Evolutionary conservation across 192 early-diverging fungal genomes (phyloP).

Genomic region (Ambispora gerdemannii): DNA sequence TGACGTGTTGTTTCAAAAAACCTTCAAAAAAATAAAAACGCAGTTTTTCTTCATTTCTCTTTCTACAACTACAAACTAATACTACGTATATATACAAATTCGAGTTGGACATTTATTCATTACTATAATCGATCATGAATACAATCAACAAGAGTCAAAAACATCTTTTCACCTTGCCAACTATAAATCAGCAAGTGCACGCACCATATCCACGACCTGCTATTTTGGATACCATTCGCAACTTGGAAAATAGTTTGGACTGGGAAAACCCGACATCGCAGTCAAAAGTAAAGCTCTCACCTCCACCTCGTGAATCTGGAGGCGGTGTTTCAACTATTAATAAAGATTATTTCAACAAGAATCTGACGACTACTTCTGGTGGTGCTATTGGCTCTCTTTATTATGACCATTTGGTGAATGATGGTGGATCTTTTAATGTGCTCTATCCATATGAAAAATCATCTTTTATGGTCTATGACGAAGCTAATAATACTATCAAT

Average conservation of each 20-base stretch:
- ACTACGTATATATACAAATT: no score
- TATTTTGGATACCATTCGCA: background rate
- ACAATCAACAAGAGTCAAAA: no score
- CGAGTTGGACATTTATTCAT: no score
- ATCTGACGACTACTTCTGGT: background rate
- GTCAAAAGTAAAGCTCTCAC: no score
- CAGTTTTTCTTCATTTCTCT: no score
- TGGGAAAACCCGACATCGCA: no score
- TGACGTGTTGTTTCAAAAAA: no score
- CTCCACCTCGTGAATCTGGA: background rate
- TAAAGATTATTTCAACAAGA: background rate
- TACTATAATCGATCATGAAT: no score
- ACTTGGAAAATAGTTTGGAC: background rate
- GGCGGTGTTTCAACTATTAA: background rate
- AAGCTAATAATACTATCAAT: background rate
- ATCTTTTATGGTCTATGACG: no score
- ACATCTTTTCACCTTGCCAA: no score
- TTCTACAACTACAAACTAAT: no score
- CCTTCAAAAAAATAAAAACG: no score
- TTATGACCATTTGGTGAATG: slow-evolving; percentile 21
- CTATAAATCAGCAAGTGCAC: background rate
- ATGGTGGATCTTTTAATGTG: slow-evolving; percentile 4
- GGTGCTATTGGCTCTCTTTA: slow-evolving; percentile 5
- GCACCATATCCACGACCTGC: background rate
- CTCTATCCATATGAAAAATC: background rate